phyloP scores from a whole-genome alignment of 2,329 filamentous ascomycete species.

The Colletotrichum siamense region DNA sequence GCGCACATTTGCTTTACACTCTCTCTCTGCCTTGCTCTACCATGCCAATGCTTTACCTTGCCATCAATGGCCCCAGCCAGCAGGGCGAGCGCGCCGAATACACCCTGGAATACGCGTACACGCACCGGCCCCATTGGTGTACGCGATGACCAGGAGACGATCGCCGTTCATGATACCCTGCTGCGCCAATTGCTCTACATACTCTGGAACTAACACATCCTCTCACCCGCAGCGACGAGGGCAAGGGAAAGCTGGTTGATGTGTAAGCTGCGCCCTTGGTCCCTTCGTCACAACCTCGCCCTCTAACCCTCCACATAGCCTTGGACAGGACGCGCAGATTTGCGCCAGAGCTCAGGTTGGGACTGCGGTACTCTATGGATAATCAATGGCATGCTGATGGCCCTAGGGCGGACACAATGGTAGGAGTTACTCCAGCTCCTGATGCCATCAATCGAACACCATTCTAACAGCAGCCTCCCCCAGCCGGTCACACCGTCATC shows the following conservation, averaged over 20 bases:
- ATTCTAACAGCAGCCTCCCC: slow-evolving; percentile 19
- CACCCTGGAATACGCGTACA: not conserved
- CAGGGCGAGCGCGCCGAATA: not conserved
- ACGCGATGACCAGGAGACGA: not conserved
- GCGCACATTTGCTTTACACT: slow-evolving; percentile 9
- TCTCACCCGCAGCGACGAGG: slow-evolving; percentile 36
- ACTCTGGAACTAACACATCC: slow-evolving; percentile 1
- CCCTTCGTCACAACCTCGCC: slow-evolving; percentile 19
- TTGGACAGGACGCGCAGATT: slow-evolving; percentile 27
- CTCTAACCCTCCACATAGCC: slow-evolving; percentile 22
- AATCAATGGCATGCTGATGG: slow-evolving; percentile 21
- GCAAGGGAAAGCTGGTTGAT: slow-evolving; percentile 43
- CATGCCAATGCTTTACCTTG: slow-evolving; percentile 16
- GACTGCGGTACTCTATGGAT: slow-evolving; percentile 13
- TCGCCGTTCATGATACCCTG: not conserved
- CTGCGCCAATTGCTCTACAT: not conserved
- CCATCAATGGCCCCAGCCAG: not conserved
- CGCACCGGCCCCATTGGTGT: not conserved
- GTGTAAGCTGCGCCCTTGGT: slow-evolving; percentile 28
- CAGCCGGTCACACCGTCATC: slow-evolving; percentile 22
- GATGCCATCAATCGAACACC: not conserved
- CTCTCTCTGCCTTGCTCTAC: slow-evolving; percentile 24
- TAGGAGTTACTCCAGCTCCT: slow-evolving; percentile 27
- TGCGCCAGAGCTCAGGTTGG: slow-evolving; percentile 22
- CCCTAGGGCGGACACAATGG: slow-evolving; percentile 35